phyloP scores from a whole-genome alignment of 192 early-diverging fungal species.

The Umbelopsis sp. region DNA sequence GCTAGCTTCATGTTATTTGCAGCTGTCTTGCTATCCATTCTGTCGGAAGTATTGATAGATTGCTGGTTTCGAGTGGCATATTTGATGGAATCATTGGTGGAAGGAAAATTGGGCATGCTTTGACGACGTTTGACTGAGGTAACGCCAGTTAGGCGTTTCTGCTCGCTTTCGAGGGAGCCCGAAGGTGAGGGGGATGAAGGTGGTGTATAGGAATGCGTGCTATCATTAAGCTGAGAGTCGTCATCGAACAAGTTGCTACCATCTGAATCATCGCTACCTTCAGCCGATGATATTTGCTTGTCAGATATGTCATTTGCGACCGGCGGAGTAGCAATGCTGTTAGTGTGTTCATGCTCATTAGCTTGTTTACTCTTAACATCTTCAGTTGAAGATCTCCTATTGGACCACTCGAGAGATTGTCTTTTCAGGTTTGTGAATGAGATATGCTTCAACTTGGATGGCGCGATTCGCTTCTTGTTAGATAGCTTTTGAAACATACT shows the following conservation, averaged over 20 bases:
- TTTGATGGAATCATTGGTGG: not conserved
- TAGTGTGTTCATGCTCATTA: too few relatives aligned
- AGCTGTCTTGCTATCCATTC: too few relatives aligned
- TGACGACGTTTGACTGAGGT: not conserved
- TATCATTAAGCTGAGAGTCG: not conserved
- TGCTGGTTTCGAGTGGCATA: not conserved
- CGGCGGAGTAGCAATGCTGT: not conserved
- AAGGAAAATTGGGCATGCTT: conserved; percentile 14
- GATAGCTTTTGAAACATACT: not conserved
- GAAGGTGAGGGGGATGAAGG: conserved; percentile 8
- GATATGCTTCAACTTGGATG: conserved; percentile 1
- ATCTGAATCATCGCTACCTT: conserved; percentile 6
- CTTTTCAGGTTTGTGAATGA: not conserved
- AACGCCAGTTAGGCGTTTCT: not conserved
- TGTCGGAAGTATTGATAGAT: too few relatives aligned
- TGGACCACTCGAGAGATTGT: not conserved
- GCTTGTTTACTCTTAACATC: not conserved
- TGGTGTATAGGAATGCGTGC: not conserved
- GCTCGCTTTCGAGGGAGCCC: not conserved
- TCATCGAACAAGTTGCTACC: not conserved
- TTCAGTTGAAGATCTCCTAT: not conserved
- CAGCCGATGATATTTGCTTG: not conserved
- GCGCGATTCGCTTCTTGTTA: conserved; percentile 12
- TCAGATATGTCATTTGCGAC: not conserved
- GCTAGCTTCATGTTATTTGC: too few relatives aligned